Base-by-base conservation (phyloP, 2,329 filamentous ascomycete species). In the Colletotrichum navitas region DNA sequence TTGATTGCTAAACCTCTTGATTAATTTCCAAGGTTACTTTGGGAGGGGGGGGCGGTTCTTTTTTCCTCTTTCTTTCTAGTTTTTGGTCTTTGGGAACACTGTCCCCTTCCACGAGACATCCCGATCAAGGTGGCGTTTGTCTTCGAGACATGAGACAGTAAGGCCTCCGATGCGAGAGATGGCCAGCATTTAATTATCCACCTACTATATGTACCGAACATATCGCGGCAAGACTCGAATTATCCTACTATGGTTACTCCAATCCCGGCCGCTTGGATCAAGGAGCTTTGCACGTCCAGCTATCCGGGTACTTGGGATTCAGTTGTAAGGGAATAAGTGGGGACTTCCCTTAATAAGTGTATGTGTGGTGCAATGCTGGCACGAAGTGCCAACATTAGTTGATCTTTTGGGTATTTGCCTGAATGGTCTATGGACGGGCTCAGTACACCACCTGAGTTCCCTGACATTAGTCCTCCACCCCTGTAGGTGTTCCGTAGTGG, bases 401-500 rank as follows among this genome's bases (percentile, higher is more conserved):
- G n/a, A n/a, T n/a, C n/a, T n/a, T n/a, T n/a, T n/a, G n/a, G n/a
- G n/a, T n/a, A n/a, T n/a, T n/a, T n/a, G n/a, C n/a, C n/a, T n/a
- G n/a, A n/a, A n/a, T n/a, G n/a, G n/a, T n/a, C n/a, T n/a, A n/a
- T n/a, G n/a, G n/a, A n/a, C n/a, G n/a, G n/a, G n/a, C n/a, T n/a
- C n/a, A n/a, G n/a, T n/a, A n/a, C n/a, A n/a, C n/a, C n/a, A n/a
- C n/a, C n/a, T n/a, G n/a, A n/a, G n/a, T n/a, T n/a, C n/a, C n/a
- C n/a, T n/a, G n/a, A n/a, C n/a, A n/a, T n/a, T n/a, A n/a, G n/a
- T n/a, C n/a, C n/a, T n/a, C 51, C 39, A 0, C 59, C 69, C 2
- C 16, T 21, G 2, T 52, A 72, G 18, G 24, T 36, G 7, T 69
- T 72, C 1, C 60, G 43, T 54, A 68, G 43, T 10, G 69, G 69